phyloP scores from a whole-genome alignment of 768 basidiomycete genomes.

The Clavulina sp. region DNA sequence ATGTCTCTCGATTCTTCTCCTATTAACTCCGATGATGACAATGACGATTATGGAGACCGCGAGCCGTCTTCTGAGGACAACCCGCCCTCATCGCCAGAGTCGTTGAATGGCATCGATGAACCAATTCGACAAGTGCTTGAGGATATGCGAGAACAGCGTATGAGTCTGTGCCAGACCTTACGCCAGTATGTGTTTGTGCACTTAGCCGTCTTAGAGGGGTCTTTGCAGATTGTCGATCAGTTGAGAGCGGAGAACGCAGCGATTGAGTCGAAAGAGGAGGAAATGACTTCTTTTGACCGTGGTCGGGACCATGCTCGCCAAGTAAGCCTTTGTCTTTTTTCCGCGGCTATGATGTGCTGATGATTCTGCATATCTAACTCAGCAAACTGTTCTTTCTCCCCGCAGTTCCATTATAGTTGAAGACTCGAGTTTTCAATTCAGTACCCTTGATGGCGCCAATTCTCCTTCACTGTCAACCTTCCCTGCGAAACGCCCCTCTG shows the following conservation, averaged over 20 bases:
- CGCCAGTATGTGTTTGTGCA: conserved; percentile 92
- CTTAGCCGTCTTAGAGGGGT: conserved; percentile 66
- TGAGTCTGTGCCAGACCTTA: conserved; percentile 90
- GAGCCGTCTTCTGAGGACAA: conserved; percentile 1
- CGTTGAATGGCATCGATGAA: conserved; percentile 45
- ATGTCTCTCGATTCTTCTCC: background rate
- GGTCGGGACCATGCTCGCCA: no score
- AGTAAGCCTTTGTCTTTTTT: no score
- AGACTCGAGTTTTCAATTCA: no score
- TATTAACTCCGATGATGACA: background rate
- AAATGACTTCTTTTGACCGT: no score
- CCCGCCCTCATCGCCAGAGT: conserved; percentile 30
- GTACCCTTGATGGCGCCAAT: no score
- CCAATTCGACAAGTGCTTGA: conserved; percentile 73
- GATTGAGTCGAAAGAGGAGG: background rate
- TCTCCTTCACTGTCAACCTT: no score
- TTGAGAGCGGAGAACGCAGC: conserved; percentile 23
- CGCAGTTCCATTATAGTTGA: no score
- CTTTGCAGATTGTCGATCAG: conserved; percentile 60
- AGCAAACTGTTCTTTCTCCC: no score
- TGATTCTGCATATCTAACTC: no score
- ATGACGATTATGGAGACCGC: background rate
- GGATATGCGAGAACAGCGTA: conserved; percentile 89
- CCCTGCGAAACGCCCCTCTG: no score
- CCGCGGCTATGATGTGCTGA: no score